These are phyloP conservation scores for Alternaria arbusti DNA, from an alignment of 2,329 filamentous ascomycete genomes.

Conservation along the genomic window DNA sequence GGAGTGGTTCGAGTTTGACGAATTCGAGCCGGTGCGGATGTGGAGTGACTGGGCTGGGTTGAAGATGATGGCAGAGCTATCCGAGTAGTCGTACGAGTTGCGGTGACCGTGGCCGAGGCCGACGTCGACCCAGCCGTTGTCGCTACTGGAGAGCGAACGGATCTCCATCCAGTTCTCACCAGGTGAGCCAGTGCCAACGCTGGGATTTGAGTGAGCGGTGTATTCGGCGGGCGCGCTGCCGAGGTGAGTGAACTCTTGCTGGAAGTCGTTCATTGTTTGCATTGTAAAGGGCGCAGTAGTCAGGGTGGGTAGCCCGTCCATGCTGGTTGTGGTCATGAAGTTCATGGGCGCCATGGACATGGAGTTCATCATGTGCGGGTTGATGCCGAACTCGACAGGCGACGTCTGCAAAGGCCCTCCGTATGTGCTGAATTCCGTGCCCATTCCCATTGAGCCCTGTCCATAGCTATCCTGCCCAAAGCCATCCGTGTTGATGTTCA, in stretches of 20 bases:
- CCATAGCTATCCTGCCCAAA: slow-evolving; percentile 38
- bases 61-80: slow-evolving; percentile 72
- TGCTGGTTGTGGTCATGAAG: slow-evolving; percentile 50
- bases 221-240: slow-evolving; percentile 59
- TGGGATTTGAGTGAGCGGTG: slow-evolving; percentile 39
- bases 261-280: slow-evolving; percentile 68
- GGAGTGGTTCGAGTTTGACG: slow-evolving; percentile 79
- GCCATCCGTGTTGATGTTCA: slow-evolving; percentile 47
- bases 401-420: slow-evolving; percentile 53
- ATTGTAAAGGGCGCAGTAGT: slow-evolving; percentile 42
- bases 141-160: slow-evolving; percentile 81
- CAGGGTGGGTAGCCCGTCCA: slow-evolving; percentile 54
- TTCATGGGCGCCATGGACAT: slow-evolving; percentile 16
- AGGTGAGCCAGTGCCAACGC: slow-evolving; percentile 67
- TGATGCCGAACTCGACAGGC: slow-evolving; percentile 55
- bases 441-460: slow-evolving; percentile 38
- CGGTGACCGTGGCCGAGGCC: slow-evolving; percentile 59
- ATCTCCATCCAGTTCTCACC: slow-evolving; percentile 85
- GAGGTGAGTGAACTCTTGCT: slow-evolving; percentile 66
- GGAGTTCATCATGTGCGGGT: slow-evolving; percentile 38
- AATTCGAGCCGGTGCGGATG: slow-evolving; percentile 84
- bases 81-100: slow-evolving; percentile 72
- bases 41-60: slow-evolving; percentile 91
- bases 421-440: slow-evolving; percentile 49
- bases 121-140: slow-evolving; percentile 86